phyloP scores from a whole-genome alignment of 2,329 filamentous ascomycete genomes.

The Verticillium klebahnii region DNA sequence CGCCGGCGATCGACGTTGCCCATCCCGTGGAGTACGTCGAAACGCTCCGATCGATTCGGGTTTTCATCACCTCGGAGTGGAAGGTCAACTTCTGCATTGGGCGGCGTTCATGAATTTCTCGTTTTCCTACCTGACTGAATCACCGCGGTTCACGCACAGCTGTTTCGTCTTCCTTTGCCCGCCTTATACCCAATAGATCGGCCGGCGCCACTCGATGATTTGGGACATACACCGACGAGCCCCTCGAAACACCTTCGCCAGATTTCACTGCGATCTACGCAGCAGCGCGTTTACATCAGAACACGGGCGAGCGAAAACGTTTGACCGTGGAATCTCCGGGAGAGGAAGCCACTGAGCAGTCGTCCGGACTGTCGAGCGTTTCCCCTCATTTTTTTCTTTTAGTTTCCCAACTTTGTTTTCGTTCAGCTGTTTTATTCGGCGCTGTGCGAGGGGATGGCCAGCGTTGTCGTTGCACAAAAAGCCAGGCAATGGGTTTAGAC shows the following conservation, averaged over 20 bases:
- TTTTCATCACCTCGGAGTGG: not conserved
- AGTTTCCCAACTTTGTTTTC: not conserved
- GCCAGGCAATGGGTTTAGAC: not conserved
- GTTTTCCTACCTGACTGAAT: not conserved
- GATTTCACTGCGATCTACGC: constrained; percentile 1
- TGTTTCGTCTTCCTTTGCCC: constrained; percentile 2
- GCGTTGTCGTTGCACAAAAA: not conserved
- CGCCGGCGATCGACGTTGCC: not conserved
- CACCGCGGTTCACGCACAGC: not conserved
- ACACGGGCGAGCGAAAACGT: not conserved
- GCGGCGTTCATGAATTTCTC: constrained; percentile 1
- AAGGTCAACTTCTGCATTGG: constrained; percentile 1
- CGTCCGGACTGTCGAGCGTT: not conserved
- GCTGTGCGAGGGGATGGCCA: not conserved
- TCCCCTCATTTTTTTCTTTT: not conserved
- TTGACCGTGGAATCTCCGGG: not conserved
- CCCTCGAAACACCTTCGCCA: not conserved
- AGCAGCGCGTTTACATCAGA: not conserved
- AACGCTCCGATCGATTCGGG: not conserved
- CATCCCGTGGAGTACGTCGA: not conserved
- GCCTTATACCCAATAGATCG: constrained; percentile 16
- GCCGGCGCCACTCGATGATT: constrained; percentile 5
- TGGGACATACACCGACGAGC: not conserved
- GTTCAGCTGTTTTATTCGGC: constrained; percentile 1
- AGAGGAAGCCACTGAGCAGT: not conserved